Base-by-base conservation (phyloP, 208 protist species). In the Angomonas ambiguus region DNA sequence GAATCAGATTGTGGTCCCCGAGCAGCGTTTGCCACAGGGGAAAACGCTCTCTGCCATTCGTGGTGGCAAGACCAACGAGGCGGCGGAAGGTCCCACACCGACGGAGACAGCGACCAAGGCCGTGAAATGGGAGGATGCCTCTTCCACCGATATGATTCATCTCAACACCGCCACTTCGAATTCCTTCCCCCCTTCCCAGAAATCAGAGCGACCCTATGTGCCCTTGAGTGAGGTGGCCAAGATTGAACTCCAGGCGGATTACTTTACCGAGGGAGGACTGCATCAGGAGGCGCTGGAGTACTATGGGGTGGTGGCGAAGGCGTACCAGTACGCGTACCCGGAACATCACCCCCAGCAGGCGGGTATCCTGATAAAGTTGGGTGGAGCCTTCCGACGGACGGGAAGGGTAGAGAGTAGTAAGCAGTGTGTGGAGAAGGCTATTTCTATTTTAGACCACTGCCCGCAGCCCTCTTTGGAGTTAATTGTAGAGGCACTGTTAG, bases 281-380 rank as follows among this genome's bases (percentile, higher is more conserved):
- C 80, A 88, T 69, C 91, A 96, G 65, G 87, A 96, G 74, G 87
- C 91, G 35, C 72, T 96, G 11, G 85, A 94, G 74, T 76, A 83
- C 74, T 96, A 96, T 65, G 91, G 91, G 11, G 91, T 96, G 24
- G 87, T 91, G 53, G 78, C 87, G 38, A 93, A 91, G 77, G 83
- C 79, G 30, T 96, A 96, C 72, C 61, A 80, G 33, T 57, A 85
- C n/a, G 91, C 87, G 16, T 93, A 93, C 71, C 87, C 91, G 5
- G 82, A 16, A 10, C 69, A 83, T 53, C 91, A 96, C 69, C 72
- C 78, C 4, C 78, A 93, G 65, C 68, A 77, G 28, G 69, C 83
- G 6, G 83, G 87, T 33, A 92, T 92, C 71, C 73, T 74, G 2
- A 49, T 96, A 22, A 96, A 96, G 61, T 76, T 96, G 0, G 72